Percentiles rank a stretch among this genome's conserved stretches.
Evolutionary conservation across 495 filamentous ascomycete genomes (phyloP).

Genomic region (Tuber magnatum): DNA sequence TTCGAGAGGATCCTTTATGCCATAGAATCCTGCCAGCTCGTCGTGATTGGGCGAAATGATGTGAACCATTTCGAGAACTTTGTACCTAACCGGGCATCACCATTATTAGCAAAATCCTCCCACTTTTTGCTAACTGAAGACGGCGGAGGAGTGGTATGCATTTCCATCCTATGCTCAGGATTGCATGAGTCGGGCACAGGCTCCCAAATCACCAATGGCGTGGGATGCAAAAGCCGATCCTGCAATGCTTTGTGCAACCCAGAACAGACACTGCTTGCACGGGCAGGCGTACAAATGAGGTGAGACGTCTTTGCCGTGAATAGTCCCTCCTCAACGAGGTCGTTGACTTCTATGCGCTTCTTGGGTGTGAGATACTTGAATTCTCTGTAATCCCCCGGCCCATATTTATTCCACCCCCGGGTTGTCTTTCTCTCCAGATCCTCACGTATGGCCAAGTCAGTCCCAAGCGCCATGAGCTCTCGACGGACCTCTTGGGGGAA

Average conservation of each 20-base stretch:
- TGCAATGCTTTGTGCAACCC: conserved; percentile 33
- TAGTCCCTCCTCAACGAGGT: conserved; percentile 52
- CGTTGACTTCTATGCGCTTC: conserved; percentile 59
- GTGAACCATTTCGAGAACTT: conserved; percentile 53
- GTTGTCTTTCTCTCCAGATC: conserved; percentile 68
- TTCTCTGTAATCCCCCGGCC: conserved; percentile 49
- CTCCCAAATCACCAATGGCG: conserved; percentile 71
- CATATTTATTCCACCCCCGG: conserved; percentile 85
- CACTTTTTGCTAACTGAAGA: not conserved
- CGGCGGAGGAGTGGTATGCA: conserved; percentile 53
- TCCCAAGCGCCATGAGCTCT: conserved; percentile 63
- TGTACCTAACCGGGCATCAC: conserved; percentile 44
- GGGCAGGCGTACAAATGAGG: conserved; percentile 70
- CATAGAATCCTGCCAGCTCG: conserved; percentile 78
- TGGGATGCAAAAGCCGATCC: not conserved
- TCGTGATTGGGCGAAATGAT: conserved; percentile 81
- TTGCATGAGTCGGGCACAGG: conserved; percentile 83
- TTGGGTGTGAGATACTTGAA: conserved; percentile 89
- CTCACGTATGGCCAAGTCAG: conserved; percentile 60
- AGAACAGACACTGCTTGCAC: conserved; percentile 45
- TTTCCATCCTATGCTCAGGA: conserved; percentile 46
- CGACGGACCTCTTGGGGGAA: conserved; percentile 62
- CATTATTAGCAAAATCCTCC: not conserved
- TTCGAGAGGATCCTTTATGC: conserved; percentile 45
- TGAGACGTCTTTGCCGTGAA: conserved; percentile 72